A percentile compares a stretch with the other conserved stretches of the same genome.
Conservation (phyloP, 78 protist species). For the Planoprotostelium fungivorum region DNA sequence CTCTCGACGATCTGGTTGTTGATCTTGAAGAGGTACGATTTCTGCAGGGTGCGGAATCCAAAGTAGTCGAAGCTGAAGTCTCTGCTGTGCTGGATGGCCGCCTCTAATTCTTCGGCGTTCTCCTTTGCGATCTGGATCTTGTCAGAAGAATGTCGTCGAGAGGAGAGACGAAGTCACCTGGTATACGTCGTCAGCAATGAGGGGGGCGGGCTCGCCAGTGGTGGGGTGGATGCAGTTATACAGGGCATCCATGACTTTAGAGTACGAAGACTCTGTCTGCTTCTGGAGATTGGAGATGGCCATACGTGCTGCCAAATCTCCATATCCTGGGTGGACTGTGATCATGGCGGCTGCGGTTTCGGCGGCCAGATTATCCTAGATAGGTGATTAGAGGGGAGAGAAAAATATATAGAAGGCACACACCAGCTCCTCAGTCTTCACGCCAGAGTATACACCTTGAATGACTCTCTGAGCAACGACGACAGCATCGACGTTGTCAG, state of each 20-base stretch:
- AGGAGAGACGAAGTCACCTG: no score
- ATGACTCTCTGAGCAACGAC: slow-evolving; percentile 79
- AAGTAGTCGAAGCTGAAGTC: slow-evolving; percentile 93
- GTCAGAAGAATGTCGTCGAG: not conserved
- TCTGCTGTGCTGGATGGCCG: slow-evolving; percentile 77
- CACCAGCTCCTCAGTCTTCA: slow-evolving; percentile 74
- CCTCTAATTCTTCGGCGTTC: slow-evolving; percentile 72
- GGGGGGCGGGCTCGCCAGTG: slow-evolving; percentile 70
- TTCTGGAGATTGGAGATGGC: slow-evolving; percentile 92
- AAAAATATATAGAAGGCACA: not conserved
- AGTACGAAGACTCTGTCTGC: slow-evolving; percentile 68
- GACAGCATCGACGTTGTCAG: slow-evolving; percentile 69
- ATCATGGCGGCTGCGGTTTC: slow-evolving; percentile 93
- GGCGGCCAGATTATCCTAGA: slow-evolving; percentile 88
- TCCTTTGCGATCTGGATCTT: slow-evolving; percentile 21
- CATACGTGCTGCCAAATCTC: slow-evolving; percentile 94
- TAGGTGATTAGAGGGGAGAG: not conserved
- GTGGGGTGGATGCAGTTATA: slow-evolving; percentile 66
- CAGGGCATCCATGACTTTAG: slow-evolving; percentile 58
- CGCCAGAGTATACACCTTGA: slow-evolving; percentile 79
- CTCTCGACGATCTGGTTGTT: slow-evolving; percentile 84
- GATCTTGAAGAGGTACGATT: slow-evolving; percentile 78
- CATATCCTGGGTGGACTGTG: slow-evolving; percentile 94
- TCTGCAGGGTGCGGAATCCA: slow-evolving; percentile 93
- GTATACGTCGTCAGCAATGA: slow-evolving; percentile 77